Evolutionary conservation across 2,329 filamentous ascomycete genomes (phyloP), one percentile per base, ranked within the genome.

Genomic region (Didymella exigua): DNA sequence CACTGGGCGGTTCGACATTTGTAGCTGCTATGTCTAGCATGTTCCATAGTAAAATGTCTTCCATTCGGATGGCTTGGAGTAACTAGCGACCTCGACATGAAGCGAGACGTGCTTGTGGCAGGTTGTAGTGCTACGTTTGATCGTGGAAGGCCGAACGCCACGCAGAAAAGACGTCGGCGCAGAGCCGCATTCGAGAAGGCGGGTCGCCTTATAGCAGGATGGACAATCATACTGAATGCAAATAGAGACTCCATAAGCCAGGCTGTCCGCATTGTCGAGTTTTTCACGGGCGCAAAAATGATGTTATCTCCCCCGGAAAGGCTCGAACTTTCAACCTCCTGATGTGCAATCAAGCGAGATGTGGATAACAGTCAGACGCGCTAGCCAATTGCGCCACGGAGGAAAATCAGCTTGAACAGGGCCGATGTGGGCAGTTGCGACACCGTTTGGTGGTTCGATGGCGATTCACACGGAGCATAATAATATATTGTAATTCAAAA

Each of bases 361-460:
- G 44, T 43, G 42, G 48, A 49, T 82, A 82, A 83, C 81, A 83
- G 80, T 82, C 81, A 79, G 77, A 83, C 81, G 81, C 81, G 80
- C 80, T 82, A 82, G 79, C 81, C 81, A 82, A 73, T 74, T 74
- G 71, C 71, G 71, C 70, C 71, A 73, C 65, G 66, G 69, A 70
- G 68, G 69, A 72, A 66, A 24, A 49, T 34, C 40, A 27, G 40
- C 7, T n/a, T 21, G 0, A 23, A n/a, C n/a, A n/a, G n/a, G 19
- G 11, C 19, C 10, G 18, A n/a, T 34, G 49, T 45, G 38, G 41
- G 49, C 44, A 42, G 34, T 52, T 51, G 48, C 34, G 46, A 41
- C 27, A 33, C 31, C 31, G 11, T 3, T 19, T 18, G 31, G 16
- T 19, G 31, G n/a, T 18, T 34, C 11, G 2, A 34, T 33, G 31